phyloP scores from a whole-genome alignment of 1,139 yeast genomes.

The Lodderomyces oxycetoniae region DNA sequence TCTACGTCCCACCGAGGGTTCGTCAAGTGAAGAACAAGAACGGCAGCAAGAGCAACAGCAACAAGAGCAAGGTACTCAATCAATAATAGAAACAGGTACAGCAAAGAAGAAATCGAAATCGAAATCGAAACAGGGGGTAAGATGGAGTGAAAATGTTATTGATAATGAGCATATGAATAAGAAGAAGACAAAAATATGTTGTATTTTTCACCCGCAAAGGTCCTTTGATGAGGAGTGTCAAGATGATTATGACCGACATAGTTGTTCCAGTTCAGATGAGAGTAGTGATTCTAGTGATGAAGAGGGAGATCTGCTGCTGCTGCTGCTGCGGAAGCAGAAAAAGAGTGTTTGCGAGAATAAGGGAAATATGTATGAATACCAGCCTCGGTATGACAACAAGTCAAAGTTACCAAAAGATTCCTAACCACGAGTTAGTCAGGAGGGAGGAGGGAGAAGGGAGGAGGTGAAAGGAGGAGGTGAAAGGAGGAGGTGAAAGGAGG shows the following conservation, averaged over 20 bases:
- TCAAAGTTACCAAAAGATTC: slow-evolving; percentile 11
- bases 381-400: slow-evolving; percentile 54
- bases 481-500: not conserved
- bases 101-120: slow-evolving; percentile 16
- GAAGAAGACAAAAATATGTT: slow-evolving; percentile 91
- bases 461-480: not conserved
- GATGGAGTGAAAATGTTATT: slow-evolving; percentile 81
- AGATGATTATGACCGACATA: slow-evolving; percentile 8
- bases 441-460: too few relatives aligned
- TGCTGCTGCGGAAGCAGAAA: slow-evolving; percentile 1
- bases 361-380: slow-evolving; percentile 74
- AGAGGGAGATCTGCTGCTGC: not conserved
- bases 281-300: slow-evolving; percentile 35
- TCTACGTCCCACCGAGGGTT: slow-evolving; percentile 5
- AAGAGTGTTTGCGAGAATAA: slow-evolving; percentile 2
- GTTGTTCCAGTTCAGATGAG: slow-evolving; percentile 25
- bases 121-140: slow-evolving; percentile 47
- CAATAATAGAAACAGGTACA: slow-evolving; percentile 2
- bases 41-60: slow-evolving; percentile 1
- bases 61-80: slow-evolving; percentile 5
- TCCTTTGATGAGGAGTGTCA: slow-evolving; percentile 54
- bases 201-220: slow-evolving; percentile 84
- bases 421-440: too few relatives aligned
- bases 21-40: slow-evolving; percentile 1
- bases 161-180: slow-evolving; percentile 86